Conservation (phyloP, 108 stramenopile species). For the Pseudonitzschia pungens region DNA sequence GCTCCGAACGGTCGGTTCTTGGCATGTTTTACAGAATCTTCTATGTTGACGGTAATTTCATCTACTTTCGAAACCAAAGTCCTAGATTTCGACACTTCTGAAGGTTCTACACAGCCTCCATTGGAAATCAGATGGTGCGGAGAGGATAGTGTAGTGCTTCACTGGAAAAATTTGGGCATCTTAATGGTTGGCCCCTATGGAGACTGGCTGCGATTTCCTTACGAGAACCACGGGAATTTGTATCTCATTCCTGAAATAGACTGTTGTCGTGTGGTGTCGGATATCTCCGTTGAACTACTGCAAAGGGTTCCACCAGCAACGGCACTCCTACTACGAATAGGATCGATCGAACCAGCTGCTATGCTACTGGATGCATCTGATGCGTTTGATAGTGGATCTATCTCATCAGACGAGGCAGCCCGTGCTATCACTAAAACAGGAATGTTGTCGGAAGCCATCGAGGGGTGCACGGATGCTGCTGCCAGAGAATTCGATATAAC, state of each 20-base stretch:
- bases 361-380: slow-evolving; percentile 94
- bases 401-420: slow-evolving; percentile 82
- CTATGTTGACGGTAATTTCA: slow-evolving; percentile 88
- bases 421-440: slow-evolving; percentile 64
- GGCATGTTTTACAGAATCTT: slow-evolving; percentile 88
- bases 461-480: slow-evolving; percentile 86
- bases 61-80: slow-evolving; percentile 91
- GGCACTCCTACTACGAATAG: slow-evolving; percentile 81
- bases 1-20: slow-evolving; percentile 94
- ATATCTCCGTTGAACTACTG: slow-evolving; percentile 78
- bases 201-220: slow-evolving; percentile 91
- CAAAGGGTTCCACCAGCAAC: slow-evolving; percentile 92
- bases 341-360: slow-evolving; percentile 92
- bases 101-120: slow-evolving; percentile 68
- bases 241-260: slow-evolving; percentile 91
- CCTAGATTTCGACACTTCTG: slow-evolving; percentile 87
- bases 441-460: slow-evolving; percentile 75
- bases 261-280: slow-evolving; percentile 90
- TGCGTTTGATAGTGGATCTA: slow-evolving; percentile 86
- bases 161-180: slow-evolving; percentile 91
- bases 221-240: slow-evolving; percentile 64
- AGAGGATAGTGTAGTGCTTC: slow-evolving; percentile 90
- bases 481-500: slow-evolving; percentile 83
- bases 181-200: slow-evolving; percentile 96
- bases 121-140: slow-evolving; percentile 93